Percentiles rank a stretch among this genome's conserved stretches.
phyloP scores from a whole-genome alignment of 805 yeast species.

The Kluyveromyces nonfermentans region DNA sequence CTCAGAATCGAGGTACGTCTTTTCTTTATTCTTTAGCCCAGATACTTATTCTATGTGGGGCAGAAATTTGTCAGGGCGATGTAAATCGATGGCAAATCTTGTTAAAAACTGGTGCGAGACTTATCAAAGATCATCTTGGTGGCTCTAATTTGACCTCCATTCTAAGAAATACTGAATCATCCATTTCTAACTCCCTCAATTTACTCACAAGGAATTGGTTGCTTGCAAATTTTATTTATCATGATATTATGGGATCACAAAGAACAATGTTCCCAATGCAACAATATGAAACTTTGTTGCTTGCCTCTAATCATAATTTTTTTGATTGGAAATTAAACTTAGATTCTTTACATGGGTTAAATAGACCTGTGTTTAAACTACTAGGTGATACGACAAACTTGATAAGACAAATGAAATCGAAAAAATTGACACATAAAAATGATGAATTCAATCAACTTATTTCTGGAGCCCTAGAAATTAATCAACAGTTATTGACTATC shows the following conservation, averaged over 20 bases:
- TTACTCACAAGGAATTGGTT: slow-evolving; percentile 46
- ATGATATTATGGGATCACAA: slow-evolving; percentile 61
- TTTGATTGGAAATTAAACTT: slow-evolving; percentile 33
- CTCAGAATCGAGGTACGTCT: neutral
- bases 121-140: slow-evolving; percentile 57
- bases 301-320: neutral
- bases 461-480: slow-evolving; percentile 2
- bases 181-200: slow-evolving; percentile 7
- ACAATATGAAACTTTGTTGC: slow-evolving; percentile 48
- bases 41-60: slow-evolving; percentile 61
- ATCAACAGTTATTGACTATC: slow-evolving; percentile 1
- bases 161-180: slow-evolving; percentile 33
- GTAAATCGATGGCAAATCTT: slow-evolving; percentile 65
- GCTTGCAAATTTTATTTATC: slow-evolving; percentile 70
- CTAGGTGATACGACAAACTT: slow-evolving; percentile 61
- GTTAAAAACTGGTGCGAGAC: slow-evolving; percentile 54
- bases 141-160: slow-evolving; percentile 39
- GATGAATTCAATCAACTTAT: slow-evolving; percentile 11
- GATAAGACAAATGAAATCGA: slow-evolving; percentile 41
- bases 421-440: slow-evolving; percentile 17
- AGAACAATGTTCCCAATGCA: slow-evolving; percentile 56
- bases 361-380: slow-evolving; percentile 54
- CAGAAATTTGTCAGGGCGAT: slow-evolving; percentile 77
- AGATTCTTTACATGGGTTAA: slow-evolving; percentile 67
- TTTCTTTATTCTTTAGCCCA: slow-evolving; percentile 40